Percentiles rank a stretch among this genome's conserved stretches.
These are phyloP conservation scores for Crataegus laevigata DNA, from an alignment of 306 rosid species.

Conservation along the genomic window DNA sequence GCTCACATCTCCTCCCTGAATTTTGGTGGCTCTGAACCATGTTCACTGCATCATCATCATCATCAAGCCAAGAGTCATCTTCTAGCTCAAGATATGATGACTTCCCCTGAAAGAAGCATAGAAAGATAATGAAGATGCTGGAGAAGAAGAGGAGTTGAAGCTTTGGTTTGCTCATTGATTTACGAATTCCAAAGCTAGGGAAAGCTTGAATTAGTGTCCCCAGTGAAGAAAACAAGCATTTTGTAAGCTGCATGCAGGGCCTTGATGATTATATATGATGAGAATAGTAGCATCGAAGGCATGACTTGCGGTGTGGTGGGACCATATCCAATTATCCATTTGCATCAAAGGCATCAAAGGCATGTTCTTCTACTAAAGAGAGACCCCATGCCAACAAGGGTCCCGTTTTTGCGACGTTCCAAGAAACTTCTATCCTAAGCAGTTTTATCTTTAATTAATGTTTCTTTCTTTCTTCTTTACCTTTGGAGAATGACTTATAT, in stretches of 20 bases:
- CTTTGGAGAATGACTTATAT: not conserved
- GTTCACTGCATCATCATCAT: conserved; percentile 50
- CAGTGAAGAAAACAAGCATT: conserved; percentile 10
- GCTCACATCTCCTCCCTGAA: conserved; percentile 49
- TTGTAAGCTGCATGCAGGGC: conserved; percentile 19
- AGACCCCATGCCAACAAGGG: too few relatives aligned
- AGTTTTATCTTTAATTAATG: too few relatives aligned
- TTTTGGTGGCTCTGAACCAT: conserved; percentile 48
- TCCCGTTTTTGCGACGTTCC: too few relatives aligned
- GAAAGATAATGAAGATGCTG: conserved; percentile 22
- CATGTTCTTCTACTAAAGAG: conserved; percentile 27
- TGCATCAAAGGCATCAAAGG: too few relatives aligned
- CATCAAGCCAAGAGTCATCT: conserved; percentile 36
- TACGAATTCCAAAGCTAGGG: not conserved
- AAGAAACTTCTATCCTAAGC: too few relatives aligned
- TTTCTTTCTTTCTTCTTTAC: not conserved
- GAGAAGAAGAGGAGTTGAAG: conserved; percentile 31
- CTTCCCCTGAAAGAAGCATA: conserved; percentile 32
- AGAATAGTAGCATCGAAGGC: conserved; percentile 44
- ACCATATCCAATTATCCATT: conserved; percentile 18
- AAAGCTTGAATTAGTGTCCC: conserved; percentile 13
- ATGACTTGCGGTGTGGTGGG: conserved; percentile 67
- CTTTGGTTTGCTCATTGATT: conserved; percentile 49
- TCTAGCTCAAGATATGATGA: conserved; percentile 37
- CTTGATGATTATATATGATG: not conserved